A percentile compares a stretch with the other conserved stretches of the same genome.
Evolutionary conservation across 1,284 basidiomycete genomes (phyloP).

Genomic region (Marasmius sp.): DNA sequence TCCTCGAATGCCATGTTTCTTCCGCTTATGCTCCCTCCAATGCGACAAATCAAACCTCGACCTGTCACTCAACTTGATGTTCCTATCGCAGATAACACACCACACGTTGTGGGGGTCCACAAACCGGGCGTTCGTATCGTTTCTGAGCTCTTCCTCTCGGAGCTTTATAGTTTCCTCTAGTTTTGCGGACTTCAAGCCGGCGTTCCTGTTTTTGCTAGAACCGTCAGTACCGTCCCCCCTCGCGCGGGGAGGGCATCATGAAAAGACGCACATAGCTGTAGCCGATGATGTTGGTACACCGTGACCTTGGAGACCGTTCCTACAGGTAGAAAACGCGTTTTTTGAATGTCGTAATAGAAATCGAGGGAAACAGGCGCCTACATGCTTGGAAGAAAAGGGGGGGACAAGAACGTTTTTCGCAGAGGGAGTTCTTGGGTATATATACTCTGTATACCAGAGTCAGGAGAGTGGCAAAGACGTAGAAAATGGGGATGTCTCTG

Average conservation of each 20-base stretch:
- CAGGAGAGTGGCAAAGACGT: too few species aligned
- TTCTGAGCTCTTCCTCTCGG: conserved; percentile 48
- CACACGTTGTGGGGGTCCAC: conserved; percentile 51
- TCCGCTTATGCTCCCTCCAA: conserved; percentile 60
- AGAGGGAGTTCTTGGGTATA: background rate
- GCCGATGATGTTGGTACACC: background rate
- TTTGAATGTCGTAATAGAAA: background rate
- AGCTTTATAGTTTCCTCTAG: conserved; percentile 28
- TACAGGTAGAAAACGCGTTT: background rate
- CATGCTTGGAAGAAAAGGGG: background rate
- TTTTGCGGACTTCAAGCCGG: conserved; percentile 4
- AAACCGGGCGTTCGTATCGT: conserved; percentile 52
- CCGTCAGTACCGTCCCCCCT: background rate
- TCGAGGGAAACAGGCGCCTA: background rate
- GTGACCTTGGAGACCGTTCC: background rate
- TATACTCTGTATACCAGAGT: background rate
- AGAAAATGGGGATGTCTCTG: too few species aligned
- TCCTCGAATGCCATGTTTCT: background rate
- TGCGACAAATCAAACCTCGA: conserved; percentile 66
- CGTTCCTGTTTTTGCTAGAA: background rate
- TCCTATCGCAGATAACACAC: conserved; percentile 53
- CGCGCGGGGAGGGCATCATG: background rate
- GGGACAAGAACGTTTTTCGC: background rate
- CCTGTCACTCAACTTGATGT: conserved; percentile 68
- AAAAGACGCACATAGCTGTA: background rate